Evolutionary conservation across 345 rosid genomes (phyloP).

Genomic region (Chamaenerion angustifolium): DNA sequence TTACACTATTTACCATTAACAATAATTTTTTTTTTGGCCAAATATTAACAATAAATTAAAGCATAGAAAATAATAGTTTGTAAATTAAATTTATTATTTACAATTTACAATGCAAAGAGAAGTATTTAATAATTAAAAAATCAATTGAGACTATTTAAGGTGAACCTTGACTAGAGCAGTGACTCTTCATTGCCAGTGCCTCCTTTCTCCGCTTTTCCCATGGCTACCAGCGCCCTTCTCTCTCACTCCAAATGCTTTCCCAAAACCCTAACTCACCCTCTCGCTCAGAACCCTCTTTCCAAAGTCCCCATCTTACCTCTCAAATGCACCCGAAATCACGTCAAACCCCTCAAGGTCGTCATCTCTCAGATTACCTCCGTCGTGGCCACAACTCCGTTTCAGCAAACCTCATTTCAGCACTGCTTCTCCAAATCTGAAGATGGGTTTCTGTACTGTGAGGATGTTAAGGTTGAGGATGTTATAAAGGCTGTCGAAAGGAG

Average conservation of each 20-base stretch:
- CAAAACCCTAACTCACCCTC: constrained; percentile 9
- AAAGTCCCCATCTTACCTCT: constrained; percentile 25
- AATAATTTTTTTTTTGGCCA: too few relatives aligned
- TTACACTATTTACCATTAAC: too few relatives aligned
- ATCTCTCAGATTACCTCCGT: constrained; percentile 31
- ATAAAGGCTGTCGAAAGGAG: constrained; percentile 71
- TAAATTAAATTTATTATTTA: too few relatives aligned
- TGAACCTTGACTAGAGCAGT: too few relatives aligned
- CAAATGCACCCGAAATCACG: constrained; percentile 13
- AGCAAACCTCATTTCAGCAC: constrained; percentile 33
- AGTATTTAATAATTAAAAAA: too few relatives aligned
- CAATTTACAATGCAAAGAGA: too few relatives aligned
- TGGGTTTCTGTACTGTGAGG: constrained; percentile 85
- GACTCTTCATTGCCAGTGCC: not conserved
- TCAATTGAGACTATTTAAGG: too few relatives aligned
- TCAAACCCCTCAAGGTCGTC: constrained; percentile 35
- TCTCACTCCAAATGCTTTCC: constrained; percentile 8
- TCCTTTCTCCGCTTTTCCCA: constrained; percentile 4
- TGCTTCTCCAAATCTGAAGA: constrained; percentile 70
- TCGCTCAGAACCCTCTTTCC: constrained; percentile 22
- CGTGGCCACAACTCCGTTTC: constrained; percentile 13
- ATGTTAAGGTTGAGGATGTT: constrained; percentile 59
- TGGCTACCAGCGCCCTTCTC: constrained; percentile 25
- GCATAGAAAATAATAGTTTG: too few relatives aligned
- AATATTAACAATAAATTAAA: too few relatives aligned